These are phyloP conservation scores for Alternaria infectoria DNA, from an alignment of 2,329 filamentous ascomycete species.

Conservation along the genomic window DNA sequence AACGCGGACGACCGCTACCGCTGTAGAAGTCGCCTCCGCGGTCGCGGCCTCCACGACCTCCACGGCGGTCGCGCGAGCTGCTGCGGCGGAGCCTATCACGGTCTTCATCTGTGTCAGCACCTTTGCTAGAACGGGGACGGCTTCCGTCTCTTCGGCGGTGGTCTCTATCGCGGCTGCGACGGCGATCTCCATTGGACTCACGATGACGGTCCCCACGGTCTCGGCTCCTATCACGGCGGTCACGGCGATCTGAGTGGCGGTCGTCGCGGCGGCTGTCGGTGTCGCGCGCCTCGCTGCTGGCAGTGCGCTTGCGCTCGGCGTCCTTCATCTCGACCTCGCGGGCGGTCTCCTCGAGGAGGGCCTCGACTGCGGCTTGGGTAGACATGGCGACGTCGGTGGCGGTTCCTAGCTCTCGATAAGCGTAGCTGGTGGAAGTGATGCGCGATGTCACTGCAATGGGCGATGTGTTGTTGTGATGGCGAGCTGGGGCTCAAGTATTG, in stretches of 20 bases:
- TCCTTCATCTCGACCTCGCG: conserved; percentile 28
- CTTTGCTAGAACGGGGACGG: conserved; percentile 40
- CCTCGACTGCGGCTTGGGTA: conserved; percentile 78
- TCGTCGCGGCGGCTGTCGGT: conserved; percentile 34
- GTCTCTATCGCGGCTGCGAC: conserved; percentile 42
- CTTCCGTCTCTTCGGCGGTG: conserved; percentile 39
- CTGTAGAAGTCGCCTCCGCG: conserved; percentile 50
- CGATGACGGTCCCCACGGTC: conserved; percentile 36
- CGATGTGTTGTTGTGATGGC: conserved; percentile 23
- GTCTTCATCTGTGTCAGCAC: conserved; percentile 47
- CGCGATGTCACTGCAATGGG: conserved; percentile 31
- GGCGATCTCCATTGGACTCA: conserved; percentile 41
- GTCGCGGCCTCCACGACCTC: conserved; percentile 30
- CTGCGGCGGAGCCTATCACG: conserved; percentile 42
- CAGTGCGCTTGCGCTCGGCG: conserved; percentile 19
- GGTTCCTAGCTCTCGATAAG: conserved; percentile 36
- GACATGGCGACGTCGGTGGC: conserved; percentile 19
- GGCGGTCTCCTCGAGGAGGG: conserved; percentile 73
- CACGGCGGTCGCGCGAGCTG: conserved; percentile 38
- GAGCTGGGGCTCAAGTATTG: conserved; percentile 29
- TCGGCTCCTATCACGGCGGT: conserved; percentile 39
- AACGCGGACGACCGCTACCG: conserved; percentile 44
- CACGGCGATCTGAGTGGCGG: conserved; percentile 27
- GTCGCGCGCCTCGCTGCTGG: conserved; percentile 39
- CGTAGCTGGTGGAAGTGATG: conserved; percentile 25